Conservation (phyloP, 352 stramenopile genomes). For the Peronospora farinosa region DNA sequence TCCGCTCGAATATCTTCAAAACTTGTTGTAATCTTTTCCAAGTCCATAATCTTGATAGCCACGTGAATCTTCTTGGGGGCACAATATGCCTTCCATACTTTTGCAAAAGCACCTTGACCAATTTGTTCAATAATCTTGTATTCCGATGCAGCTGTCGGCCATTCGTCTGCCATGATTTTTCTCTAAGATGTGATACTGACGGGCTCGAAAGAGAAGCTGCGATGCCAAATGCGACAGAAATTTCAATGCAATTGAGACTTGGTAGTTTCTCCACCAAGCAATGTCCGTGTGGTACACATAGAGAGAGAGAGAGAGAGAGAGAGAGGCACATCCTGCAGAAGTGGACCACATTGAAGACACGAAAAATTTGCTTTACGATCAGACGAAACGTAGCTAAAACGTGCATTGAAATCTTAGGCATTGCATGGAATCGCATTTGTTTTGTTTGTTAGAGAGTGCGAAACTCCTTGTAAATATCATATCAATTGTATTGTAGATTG, state of each 20-base stretch:
- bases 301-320: conserved; percentile 24
- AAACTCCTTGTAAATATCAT: no score
- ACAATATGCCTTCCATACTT: conserved; percentile 95
- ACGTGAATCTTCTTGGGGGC: conserved; percentile 82
- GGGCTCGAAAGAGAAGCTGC: neutral
- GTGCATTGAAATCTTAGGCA: conserved; percentile 2
- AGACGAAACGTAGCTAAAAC: neutral
- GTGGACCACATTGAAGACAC: conserved; percentile 14
- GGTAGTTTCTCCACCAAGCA: conserved; percentile 16
- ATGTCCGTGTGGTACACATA: conserved; percentile 20
- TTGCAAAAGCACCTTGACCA: conserved; percentile 95
- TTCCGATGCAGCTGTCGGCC: conserved; percentile 72
- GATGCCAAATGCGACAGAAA: neutral
- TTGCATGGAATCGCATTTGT: neutral
- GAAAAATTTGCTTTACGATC: conserved; percentile 14
- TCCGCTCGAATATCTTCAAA: conserved; percentile 90
- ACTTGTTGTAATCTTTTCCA: conserved; percentile 97
- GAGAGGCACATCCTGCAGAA: conserved; percentile 3
- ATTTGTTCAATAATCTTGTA: conserved; percentile 90
- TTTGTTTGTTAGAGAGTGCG: no score
- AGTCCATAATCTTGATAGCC: conserved; percentile 99
- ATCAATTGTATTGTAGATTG: neutral
- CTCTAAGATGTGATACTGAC: neutral
- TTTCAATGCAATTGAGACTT: neutral
- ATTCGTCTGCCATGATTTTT: conserved; percentile 73